Evolutionary conservation across 2,329 filamentous ascomycete species (phyloP), one percentile per base, ranked within the genome.

Genomic region (Rosellinia necatrix): DNA sequence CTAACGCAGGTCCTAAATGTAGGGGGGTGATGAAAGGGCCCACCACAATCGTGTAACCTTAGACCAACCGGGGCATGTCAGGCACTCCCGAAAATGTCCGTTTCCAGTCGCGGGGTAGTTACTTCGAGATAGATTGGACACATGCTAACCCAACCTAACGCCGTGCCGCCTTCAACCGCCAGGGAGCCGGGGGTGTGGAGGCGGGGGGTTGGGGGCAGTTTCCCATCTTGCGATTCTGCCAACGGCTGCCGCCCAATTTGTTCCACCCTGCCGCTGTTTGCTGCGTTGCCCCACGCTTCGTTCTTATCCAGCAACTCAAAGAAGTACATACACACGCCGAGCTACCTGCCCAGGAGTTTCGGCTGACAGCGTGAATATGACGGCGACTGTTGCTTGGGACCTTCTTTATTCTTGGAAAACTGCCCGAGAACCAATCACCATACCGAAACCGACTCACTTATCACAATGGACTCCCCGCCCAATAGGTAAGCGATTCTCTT

Each of bases 391-490:
- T 40, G 6, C 12, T 34, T 10, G 34, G 29, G 12, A 19, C 24
- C 13, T 59, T 63, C 61, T 70, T 70, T 63, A 58, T 66, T 48
- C 56, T 60, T 47, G 49, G 46, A 41, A 40, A 46, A 19, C 19
- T 35, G 38, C 30, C 17, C 15, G 34, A 56, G 42, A 44, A 43
- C 49, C 56, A 48, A 25, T 46, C 42, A 49, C 27, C 12, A 3
- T 22, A 38, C 53, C 44, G 35, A 64, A 61, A 61, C 47, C 44
- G 27, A 17, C 35, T 12, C 22, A 24, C 10, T n/a, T 27, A 40
- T 32, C 25, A 69, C 63, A 67, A 70, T 70, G 68, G 66, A 66
- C 32, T 64, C 60, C 30, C 56, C 59, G 32, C 67, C 65, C 49
- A 61, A 68, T 62, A 66, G 68, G 68, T 70, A 64, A 66, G 67